These are phyloP conservation scores for Mycosphaerella sp. DNA, from an alignment of 2,329 filamentous ascomycete genomes.

Conservation along the genomic window DNA sequence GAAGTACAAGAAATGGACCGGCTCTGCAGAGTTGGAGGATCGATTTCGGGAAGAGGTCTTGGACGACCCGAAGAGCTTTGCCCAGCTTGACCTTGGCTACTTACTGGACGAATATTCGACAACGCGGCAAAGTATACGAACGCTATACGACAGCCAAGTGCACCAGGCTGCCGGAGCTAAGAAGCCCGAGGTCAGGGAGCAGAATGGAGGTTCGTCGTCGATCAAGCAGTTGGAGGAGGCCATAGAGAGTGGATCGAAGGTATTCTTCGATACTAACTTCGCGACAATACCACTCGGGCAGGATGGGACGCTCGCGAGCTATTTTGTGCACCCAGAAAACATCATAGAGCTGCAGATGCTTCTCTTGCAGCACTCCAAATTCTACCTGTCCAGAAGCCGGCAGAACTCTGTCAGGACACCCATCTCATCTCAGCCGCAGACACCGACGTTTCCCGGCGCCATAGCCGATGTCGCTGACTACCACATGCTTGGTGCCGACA, in stretches of 20 bases:
- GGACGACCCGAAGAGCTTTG: constrained; percentile 63
- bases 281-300: constrained; percentile 44
- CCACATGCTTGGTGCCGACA: constrained; percentile 44
- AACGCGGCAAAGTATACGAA: constrained; percentile 42
- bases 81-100: constrained; percentile 56
- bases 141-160: constrained; percentile 38
- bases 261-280: constrained; percentile 48
- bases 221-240: constrained; percentile 37
- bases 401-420: constrained; percentile 26
- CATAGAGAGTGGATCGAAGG: constrained; percentile 37
- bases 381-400: constrained; percentile 31
- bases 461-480: constrained; percentile 34
- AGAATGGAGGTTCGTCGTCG: constrained; percentile 18
- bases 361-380: constrained; percentile 45
- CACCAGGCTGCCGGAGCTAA: constrained; percentile 17
- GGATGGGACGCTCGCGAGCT: constrained; percentile 43
- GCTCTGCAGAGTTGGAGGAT: constrained; percentile 57
- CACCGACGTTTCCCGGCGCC: constrained; percentile 15
- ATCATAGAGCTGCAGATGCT: constrained; percentile 50
- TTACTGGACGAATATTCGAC: constrained; percentile 46
- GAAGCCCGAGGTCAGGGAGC: constrained; percentile 14
- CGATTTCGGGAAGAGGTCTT: constrained; percentile 64
- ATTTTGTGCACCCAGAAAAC: constrained; percentile 52
- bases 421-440: constrained; percentile 21
- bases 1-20: constrained; percentile 86